phyloP scores from a whole-genome alignment of 768 basidiomycete genomes.

The Cantharellus anzutake region DNA sequence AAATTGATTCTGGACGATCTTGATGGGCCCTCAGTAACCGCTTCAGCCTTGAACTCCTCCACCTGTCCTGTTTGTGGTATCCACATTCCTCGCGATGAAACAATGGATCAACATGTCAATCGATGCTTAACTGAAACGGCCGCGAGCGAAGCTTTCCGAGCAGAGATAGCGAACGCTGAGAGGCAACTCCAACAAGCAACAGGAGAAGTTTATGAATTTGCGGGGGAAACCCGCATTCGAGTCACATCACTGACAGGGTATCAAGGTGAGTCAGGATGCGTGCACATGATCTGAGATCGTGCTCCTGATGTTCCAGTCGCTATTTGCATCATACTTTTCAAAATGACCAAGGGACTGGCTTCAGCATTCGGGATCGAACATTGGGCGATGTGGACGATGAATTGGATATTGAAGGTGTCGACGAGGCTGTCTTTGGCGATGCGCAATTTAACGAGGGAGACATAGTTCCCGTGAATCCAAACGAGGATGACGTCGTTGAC shows the following conservation, averaged over 20 bases:
- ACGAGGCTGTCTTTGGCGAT: slow-evolving; percentile 42
- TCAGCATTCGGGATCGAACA: slow-evolving; percentile 37
- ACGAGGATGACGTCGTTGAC: slow-evolving; percentile 11
- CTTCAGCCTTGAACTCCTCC: slow-evolving; percentile 13
- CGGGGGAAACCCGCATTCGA: slow-evolving; percentile 28
- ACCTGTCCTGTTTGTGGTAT: slow-evolving; percentile 54
- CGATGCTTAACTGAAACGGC: slow-evolving; percentile 38
- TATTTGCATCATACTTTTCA: slow-evolving; percentile 3
- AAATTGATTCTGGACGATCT: slow-evolving; percentile 37
- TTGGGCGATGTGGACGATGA: slow-evolving; percentile 57
- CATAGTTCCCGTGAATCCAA: slow-evolving; percentile 23
- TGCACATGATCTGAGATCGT: not conserved
- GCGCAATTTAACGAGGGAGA: slow-evolving; percentile 64
- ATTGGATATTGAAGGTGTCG: slow-evolving; percentile 64
- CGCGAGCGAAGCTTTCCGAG: slow-evolving; percentile 17
- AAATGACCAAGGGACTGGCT: slow-evolving; percentile 38
- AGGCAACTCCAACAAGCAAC: slow-evolving; percentile 9
- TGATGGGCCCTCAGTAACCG: slow-evolving; percentile 10
- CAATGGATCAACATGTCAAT: slow-evolving; percentile 66
- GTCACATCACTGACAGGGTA: slow-evolving; percentile 20
- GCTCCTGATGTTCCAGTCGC: too few relatives aligned
- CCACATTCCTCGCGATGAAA: slow-evolving; percentile 43
- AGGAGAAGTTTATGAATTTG: slow-evolving; percentile 20
- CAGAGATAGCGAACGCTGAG: slow-evolving; percentile 23
- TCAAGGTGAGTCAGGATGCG: slow-evolving; percentile 14